These are phyloP conservation scores for Quercus variabilis DNA, from an alignment of 306 rosid species.

Conservation along the genomic window DNA sequence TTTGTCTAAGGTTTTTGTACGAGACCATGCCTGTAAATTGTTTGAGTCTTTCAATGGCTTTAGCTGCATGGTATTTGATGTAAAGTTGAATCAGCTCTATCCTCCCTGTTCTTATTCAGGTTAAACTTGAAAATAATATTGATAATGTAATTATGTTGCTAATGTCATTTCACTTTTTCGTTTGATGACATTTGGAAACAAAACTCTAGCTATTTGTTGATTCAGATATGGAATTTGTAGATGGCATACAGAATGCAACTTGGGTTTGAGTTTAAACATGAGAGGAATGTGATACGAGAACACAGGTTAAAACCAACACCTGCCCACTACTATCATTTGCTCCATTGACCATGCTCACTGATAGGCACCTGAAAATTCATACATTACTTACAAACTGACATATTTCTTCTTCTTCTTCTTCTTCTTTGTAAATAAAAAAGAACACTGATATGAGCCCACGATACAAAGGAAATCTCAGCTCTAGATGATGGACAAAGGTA, in stretches of 20 bases:
- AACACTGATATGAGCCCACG: no score
- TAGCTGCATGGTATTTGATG: slow-evolving; percentile 1
- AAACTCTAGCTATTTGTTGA: background rate
- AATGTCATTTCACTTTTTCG: background rate
- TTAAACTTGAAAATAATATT: background rate
- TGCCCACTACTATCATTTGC: no score
- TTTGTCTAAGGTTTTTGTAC: background rate
- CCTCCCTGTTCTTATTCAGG: background rate
- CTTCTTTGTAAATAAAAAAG: no score
- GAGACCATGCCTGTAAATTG: background rate
- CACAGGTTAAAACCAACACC: no score
- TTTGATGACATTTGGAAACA: background rate
- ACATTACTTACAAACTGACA: no score
- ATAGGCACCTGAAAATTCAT: no score
- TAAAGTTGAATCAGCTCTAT: background rate
- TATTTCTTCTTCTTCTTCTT: no score
- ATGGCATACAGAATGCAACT: background rate
- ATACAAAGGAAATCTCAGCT: no score
- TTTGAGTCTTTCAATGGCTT: background rate
- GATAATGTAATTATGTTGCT: background rate
- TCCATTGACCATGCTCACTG: no score
- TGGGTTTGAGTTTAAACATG: background rate
- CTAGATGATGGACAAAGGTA: no score
- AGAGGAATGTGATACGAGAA: background rate
- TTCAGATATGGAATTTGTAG: background rate